Evolutionary conservation across 176 grass and related monocot genomes (phyloP), one percentile per base, ranked within the genome.

Genomic region (Guadua angustifolia): DNA sequence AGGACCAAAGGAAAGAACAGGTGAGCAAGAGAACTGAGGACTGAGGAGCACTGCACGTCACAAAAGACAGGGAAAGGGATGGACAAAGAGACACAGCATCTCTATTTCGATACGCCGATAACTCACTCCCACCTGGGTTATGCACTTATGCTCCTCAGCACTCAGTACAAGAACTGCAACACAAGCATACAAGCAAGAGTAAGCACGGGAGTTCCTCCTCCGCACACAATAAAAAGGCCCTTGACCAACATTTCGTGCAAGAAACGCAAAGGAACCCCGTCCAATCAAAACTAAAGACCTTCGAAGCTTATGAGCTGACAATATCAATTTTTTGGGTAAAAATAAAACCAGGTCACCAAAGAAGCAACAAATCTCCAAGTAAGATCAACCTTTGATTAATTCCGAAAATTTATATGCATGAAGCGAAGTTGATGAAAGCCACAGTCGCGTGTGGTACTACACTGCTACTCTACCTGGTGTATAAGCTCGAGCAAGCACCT

Each of bases 11-110:
- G 59, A 19, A 87, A 74, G 32, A 51, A 46, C 9, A 7, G 15
- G 15, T 7, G 74, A 0, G 55, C 19, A 39, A 32, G 26, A 61
- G 4, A 88, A 71, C 29, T 18, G 33, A 14, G 5, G 10, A 71
- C 1, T 29, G 29, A 29, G 29, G 29, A 29, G 29, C 29, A 29
- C 29, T 29, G 52, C 29, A 84, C 8, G 29, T 85, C 88, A 39
- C 44, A 42, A 22, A 77, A 77, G 15, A 62, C 24, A 69, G 11
- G 46, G 38, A 65, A 82, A 82, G 55, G 0, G 83, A 82, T 78
- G 14, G 32, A 11, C 9, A 52, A 40, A 53, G 66, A 11, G 3
- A 57, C 60, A 12, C 24, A 35, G 24, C 55, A 55, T 63, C 55
- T 40, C 29, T 44, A 70, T 44, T 79, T 50, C 6, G 18, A 21